Base-by-base conservation (phyloP, 2,329 filamentous ascomycete species). In the Talaromyces albobiverticillius region DNA sequence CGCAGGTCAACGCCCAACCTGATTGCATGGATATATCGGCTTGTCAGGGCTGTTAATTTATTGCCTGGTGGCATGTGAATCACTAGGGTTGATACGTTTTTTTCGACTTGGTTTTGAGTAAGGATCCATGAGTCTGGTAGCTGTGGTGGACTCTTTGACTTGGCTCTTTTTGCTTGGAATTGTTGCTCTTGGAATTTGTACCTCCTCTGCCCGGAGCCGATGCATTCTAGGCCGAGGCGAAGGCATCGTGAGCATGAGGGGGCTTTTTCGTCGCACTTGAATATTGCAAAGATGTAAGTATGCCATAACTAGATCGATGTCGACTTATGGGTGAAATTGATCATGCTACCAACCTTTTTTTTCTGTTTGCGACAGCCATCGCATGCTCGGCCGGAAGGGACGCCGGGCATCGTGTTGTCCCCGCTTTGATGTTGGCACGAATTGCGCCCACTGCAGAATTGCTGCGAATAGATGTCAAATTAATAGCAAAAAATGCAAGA, bases 301-400 rank as follows among this genome's bases (percentile, higher is more conserved):
- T 3, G 22, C 7, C 32, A 22, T 29, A 1, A 9, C 4, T 16
- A 9, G 11, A 14, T 5, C 3, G 14, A 3, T 29, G n/a, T 3
- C 23, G 14, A 4, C 3, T 14, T 13, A 10, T 25, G 11, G 7
- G n/a, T 36, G 31, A 14, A n/a, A 8, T 13, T 18, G n/a, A n/a
- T 36, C 8, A 8, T 11, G 13, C 13, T 14, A 26, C 20, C 53
- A 62, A 78, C 79, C 74, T 80, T 81, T 64, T 81, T 81, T 72
- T 80, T 81, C 58, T 79, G 75, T 58, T 72, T 77, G 31, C 77
- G 73, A 59, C 78, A 81, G 13, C 70, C 76, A 53, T 81, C 76
- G 58, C 79, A 81, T 31, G 76, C 79, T 54, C 74, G 73, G 48
- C 76, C 74, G 8, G 76, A 75, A 20, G 79, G 79, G 16, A 81